These are phyloP conservation scores for Beauveria sp. DNA, from an alignment of 2,329 filamentous ascomycete genomes.

Conservation along the genomic window DNA sequence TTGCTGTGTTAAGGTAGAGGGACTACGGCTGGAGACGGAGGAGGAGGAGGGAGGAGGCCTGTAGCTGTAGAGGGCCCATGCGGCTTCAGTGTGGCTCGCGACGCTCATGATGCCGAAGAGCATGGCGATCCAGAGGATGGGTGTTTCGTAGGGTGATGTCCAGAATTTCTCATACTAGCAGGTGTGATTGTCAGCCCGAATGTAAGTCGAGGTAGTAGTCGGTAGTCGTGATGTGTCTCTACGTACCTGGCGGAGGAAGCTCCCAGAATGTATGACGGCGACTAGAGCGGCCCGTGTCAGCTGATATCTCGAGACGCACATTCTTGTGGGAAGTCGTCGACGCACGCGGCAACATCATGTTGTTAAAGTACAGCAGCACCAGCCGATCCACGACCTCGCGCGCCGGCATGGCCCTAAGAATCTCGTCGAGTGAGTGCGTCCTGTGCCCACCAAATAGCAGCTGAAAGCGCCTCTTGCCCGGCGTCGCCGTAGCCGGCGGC, in stretches of 20 bases:
- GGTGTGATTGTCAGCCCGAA: not conserved
- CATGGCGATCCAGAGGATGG: conserved; percentile 38
- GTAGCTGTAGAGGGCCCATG: conserved; percentile 19
- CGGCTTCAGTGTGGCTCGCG: conserved; percentile 19
- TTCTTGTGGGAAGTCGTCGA: no score
- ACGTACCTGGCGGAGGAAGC: not conserved
- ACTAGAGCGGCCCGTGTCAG: not conserved
- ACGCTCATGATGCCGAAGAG: conserved; percentile 36
- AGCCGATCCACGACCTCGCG: not conserved
- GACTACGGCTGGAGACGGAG: not conserved
- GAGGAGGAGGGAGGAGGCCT: not conserved
- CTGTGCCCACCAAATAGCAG: conserved; percentile 5
- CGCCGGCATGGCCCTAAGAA: not conserved
- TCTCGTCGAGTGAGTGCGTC: not conserved
- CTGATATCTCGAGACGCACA: not conserved
- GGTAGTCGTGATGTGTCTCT: not conserved
- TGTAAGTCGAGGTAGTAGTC: not conserved
- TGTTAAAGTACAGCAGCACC: conserved; percentile 6
- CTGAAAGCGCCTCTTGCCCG: not conserved
- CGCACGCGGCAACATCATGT: conserved; percentile 2
- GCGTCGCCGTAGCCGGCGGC: not conserved
- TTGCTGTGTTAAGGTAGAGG: conserved; percentile 5
- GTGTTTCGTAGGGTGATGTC: conserved; percentile 27
- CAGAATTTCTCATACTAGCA: conserved; percentile 37
- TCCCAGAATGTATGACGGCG: conserved; percentile 2